A percentile compares a stretch with the other conserved stretches of the same genome.
phyloP scores from a whole-genome alignment of 73 alveolate genomes.

The Effrenium voratum region DNA sequence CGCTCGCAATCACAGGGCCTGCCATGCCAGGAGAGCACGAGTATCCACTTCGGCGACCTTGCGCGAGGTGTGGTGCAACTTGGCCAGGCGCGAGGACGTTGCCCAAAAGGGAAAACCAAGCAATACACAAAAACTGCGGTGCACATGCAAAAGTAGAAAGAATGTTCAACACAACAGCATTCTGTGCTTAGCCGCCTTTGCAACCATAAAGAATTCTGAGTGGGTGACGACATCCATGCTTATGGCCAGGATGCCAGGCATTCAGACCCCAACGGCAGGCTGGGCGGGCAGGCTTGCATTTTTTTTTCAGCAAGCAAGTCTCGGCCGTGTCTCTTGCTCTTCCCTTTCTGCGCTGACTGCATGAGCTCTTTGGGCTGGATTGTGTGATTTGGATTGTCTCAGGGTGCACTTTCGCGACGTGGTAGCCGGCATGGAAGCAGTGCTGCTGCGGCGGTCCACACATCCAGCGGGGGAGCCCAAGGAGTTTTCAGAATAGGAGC shows the following conservation, averaged over 20 bases:
- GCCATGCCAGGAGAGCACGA: too few relatives aligned
- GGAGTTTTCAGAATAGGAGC: too few relatives aligned
- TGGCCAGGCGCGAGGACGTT: slow-evolving; percentile 9
- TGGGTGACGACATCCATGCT: too few relatives aligned
- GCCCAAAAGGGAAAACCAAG: too few relatives aligned
- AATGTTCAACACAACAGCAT: too few relatives aligned
- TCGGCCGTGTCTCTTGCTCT: neutral
- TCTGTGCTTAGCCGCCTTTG: too few relatives aligned
- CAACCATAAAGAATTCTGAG: too few relatives aligned
- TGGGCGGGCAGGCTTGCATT: neutral
- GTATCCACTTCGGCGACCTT: neutral
- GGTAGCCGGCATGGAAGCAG: slow-evolving; percentile 26
- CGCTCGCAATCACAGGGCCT: too few relatives aligned
- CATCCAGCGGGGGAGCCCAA: neutral
- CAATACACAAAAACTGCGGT: too few relatives aligned
- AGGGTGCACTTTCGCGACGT: slow-evolving; percentile 39
- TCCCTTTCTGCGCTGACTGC: neutral
- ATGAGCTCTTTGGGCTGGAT: too few relatives aligned
- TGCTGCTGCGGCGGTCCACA: slow-evolving; percentile 2
- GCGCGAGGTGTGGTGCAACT: slow-evolving; percentile 44
- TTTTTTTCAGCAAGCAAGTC: neutral
- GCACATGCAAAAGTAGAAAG: too few relatives aligned
- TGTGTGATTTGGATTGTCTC: too few relatives aligned
- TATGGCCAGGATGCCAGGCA: neutral
- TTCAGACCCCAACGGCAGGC: slow-evolving; percentile 10